Evolutionary conservation across 495 filamentous ascomycete species (phyloP), one percentile per base, ranked within the genome.

Genomic region (Clohesyomyces aquaticus): DNA sequence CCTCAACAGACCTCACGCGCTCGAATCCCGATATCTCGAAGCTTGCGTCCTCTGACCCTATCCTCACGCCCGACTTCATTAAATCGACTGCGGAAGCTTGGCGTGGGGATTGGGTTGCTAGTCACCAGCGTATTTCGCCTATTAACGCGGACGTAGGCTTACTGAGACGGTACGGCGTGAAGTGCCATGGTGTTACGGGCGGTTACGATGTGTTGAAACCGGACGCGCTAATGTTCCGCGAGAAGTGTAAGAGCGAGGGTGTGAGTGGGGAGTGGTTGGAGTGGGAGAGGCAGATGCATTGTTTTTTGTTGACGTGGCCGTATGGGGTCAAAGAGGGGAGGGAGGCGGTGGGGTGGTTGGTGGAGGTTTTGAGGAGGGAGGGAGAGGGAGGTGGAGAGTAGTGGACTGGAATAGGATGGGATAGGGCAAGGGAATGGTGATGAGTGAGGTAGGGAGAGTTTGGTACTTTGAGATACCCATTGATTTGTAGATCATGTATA

Each of bases 211-310:
- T 79, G 3, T 67, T 78, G 27, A 52, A 65, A 6, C 74, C 78
- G 0, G 79, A 79, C 66, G 73, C 69, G 3, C 27, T 75, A 29
- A 14, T 71, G 12, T 78, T 79, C 52, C 48, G 72, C 19, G 66
- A 79, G 25, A 72, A 65, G 45, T 74, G 64, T 26, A 62, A 46
- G 32, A 32, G 71, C n/a, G 65, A 59, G 27, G 73, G 74, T 9
- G 73, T 78, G 14, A 23, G 49, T 21, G 75, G 77, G 10, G 64
- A 77, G 58, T 79, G 76, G 77, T 50, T 81, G 59, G 60, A 74
- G 18, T 80, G 77, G 77, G 76, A 80, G 14, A 77, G 74, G 66
- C 77, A 79, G 68, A 77, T 81, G 76, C 77, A 79, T 71, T 76
- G 73, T 59, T 80, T 79, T 60, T 68, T 74, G 38, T 61, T 80